Evolutionary conservation across 805 yeast genomes (phyloP).

Genomic region (Pichia manshurica): DNA sequence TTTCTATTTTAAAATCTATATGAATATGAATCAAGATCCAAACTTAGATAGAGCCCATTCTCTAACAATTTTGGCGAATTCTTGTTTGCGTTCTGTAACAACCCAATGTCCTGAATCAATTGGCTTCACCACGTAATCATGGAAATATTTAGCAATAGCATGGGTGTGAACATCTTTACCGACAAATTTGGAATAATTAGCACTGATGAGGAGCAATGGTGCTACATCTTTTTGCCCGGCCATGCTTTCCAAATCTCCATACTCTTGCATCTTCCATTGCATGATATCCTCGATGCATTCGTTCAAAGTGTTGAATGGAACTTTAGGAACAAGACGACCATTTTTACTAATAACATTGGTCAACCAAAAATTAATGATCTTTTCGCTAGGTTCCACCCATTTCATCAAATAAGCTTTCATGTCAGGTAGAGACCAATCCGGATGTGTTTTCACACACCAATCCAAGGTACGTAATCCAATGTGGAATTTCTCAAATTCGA

Average conservation of each 20-base stretch:
- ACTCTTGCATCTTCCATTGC: constrained; percentile 37
- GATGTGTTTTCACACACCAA: constrained; percentile 9
- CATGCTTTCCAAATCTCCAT: constrained; percentile 23
- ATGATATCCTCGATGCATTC: constrained; percentile 59
- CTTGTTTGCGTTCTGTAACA: constrained; percentile 73
- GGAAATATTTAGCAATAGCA: constrained; percentile 39
- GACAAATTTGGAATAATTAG: constrained; percentile 49
- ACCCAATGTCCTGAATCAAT: constrained; percentile 90
- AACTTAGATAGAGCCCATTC: constrained; percentile 36
- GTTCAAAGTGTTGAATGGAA: constrained; percentile 65
- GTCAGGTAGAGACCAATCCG: constrained; percentile 39
- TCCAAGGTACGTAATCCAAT: constrained; percentile 19
- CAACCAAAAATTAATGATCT: constrained; percentile 66
- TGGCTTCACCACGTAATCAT: constrained; percentile 60
- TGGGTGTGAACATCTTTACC: constrained; percentile 19
- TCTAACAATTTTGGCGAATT: constrained; percentile 54
- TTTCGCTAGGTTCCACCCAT: constrained; percentile 51
- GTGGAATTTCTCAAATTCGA: constrained; percentile 29
- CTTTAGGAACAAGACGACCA: constrained; percentile 27
- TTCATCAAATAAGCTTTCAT: constrained; percentile 52
- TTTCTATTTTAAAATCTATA: too few species aligned
- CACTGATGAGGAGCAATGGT: constrained; percentile 74
- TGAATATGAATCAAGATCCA: background rate
- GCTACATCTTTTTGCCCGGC: constrained; percentile 46
- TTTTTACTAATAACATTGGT: constrained; percentile 49